Percentiles rank a stretch among this genome's conserved stretches.
phyloP scores from a whole-genome alignment of 2,329 filamentous ascomycete genomes.

The Colletotrichum musae region DNA sequence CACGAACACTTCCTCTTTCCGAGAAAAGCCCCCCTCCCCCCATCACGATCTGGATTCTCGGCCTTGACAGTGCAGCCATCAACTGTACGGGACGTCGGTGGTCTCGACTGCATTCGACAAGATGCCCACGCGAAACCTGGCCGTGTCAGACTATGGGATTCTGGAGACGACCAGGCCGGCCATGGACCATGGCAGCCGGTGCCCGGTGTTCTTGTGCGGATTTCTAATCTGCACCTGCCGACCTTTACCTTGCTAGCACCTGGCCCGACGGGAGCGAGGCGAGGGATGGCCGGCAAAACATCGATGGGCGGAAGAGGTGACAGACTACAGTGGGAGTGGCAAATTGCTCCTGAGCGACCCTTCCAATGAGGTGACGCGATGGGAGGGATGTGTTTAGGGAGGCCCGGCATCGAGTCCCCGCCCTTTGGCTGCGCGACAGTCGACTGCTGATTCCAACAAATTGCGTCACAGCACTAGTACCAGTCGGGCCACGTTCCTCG shows the following conservation, averaged over 20 bases:
- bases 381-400: conserved; percentile 18
- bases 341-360: conserved; percentile 20
- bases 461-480: conserved; percentile 41
- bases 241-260: conserved; percentile 9
- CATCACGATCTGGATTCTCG: conserved; percentile 27
- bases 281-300: conserved; percentile 25
- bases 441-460: conserved; percentile 35
- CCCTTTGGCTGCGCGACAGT: conserved; percentile 21
- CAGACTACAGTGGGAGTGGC: conserved; percentile 14
- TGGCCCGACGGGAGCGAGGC: conserved; percentile 13
- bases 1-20: conserved; percentile 20
- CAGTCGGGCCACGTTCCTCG: conserved; percentile 20
- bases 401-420: conserved; percentile 24
- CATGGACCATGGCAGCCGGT: conserved; percentile 4
- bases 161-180: background rate
- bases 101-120: conserved; percentile 20
- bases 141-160: conserved; percentile 17
- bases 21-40: conserved; percentile 9
- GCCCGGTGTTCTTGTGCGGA: conserved; percentile 3
- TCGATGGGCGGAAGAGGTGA: background rate
- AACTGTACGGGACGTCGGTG: conserved; percentile 11
- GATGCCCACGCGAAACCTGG: conserved; percentile 21
- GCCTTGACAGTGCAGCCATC: conserved; percentile 17
- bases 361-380: conserved; percentile 27
- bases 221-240: conserved; percentile 33